Evolutionary conservation across 805 yeast genomes (phyloP).

Genomic region (Myxozyma sirexii): DNA sequence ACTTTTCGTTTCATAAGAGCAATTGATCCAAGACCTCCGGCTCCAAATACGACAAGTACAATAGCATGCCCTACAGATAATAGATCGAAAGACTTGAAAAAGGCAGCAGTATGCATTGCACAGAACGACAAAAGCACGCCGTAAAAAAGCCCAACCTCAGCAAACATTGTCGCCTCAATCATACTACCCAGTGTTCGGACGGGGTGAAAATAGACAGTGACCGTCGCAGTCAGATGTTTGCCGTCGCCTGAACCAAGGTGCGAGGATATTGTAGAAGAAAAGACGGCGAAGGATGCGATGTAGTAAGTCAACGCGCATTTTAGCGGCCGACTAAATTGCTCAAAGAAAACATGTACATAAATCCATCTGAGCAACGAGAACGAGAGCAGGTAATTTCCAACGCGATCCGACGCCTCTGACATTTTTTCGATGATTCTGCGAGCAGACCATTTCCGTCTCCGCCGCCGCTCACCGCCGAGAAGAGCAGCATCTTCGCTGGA

Average conservation of each 20-base stretch:
- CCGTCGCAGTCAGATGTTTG: slow-evolving; percentile 81
- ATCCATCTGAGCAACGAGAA: slow-evolving; percentile 14
- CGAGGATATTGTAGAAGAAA: slow-evolving; percentile 48
- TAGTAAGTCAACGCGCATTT: slow-evolving; percentile 75
- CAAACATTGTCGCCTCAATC: slow-evolving; percentile 72
- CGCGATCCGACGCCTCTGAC: neutral
- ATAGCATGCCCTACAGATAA: slow-evolving; percentile 45
- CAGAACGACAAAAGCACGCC: slow-evolving; percentile 56
- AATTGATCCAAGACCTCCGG: slow-evolving; percentile 63
- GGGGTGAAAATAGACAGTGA: slow-evolving; percentile 86
- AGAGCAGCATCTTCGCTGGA: slow-evolving; percentile 11
- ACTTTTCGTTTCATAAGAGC: slow-evolving; percentile 71
- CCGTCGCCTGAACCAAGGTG: slow-evolving; percentile 68
- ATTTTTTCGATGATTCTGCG: neutral
- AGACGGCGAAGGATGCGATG: slow-evolving; percentile 75
- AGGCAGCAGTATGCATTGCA: slow-evolving; percentile 56
- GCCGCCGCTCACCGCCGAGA: neutral
- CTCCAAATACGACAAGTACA: slow-evolving; percentile 54
- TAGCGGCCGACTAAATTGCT: slow-evolving; percentile 37
- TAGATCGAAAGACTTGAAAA: slow-evolving; percentile 50
- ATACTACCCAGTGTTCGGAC: slow-evolving; percentile 77
- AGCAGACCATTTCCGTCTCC: neutral
- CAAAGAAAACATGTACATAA: slow-evolving; percentile 14
- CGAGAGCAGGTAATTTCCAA: neutral
- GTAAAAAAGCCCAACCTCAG: slow-evolving; percentile 55